phyloP scores from a whole-genome alignment of 2,329 filamentous ascomycete species.

The Penicillium sp. region DNA sequence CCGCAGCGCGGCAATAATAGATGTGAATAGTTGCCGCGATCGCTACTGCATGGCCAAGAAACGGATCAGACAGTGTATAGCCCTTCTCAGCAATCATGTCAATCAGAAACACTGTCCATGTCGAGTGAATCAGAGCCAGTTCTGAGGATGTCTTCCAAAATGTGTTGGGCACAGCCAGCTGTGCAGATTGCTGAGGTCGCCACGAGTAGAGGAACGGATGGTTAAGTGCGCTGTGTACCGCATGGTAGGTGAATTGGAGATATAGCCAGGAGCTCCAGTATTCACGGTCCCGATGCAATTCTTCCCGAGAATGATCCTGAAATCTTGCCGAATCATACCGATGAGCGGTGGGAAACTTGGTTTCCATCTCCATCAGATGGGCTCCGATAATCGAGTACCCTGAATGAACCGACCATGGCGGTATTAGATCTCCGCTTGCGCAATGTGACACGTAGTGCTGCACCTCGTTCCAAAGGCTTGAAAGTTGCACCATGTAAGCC shows the following conservation, averaged over 20 bases:
- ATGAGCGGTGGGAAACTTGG: conserved; percentile 43
- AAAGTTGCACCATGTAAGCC: conserved; percentile 47
- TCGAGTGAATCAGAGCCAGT: conserved; percentile 47
- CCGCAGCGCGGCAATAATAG: conserved; percentile 49
- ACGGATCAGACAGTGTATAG: conserved; percentile 46
- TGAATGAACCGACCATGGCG: conserved; percentile 49
- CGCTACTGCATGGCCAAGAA: conserved; percentile 47
- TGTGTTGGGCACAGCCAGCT: conserved; percentile 49
- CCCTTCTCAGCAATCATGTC: conserved; percentile 49
- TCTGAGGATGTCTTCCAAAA: conserved; percentile 51
- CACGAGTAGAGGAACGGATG: conserved; percentile 42
- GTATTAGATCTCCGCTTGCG: conserved; percentile 43
- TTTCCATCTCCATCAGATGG: conserved; percentile 48
- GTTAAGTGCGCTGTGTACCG: conserved; percentile 29
- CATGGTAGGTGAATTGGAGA: conserved; percentile 29
- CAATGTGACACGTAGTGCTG: conserved; percentile 46
- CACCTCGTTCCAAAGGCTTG: conserved; percentile 47
- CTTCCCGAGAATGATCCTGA: conserved; percentile 45
- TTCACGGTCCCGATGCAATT: conserved; percentile 31
- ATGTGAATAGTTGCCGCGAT: conserved; percentile 50
- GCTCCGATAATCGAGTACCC: conserved; percentile 48
- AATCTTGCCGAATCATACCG: conserved; percentile 50
- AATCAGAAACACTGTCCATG: conserved; percentile 50
- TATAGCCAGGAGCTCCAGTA: conserved; percentile 33
- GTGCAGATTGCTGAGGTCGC: conserved; percentile 47